Evolutionary conservation across 2,329 filamentous ascomycete genomes (phyloP), one percentile per base, ranked within the genome.

Genomic region (Ambrosiella beaveri): DNA sequence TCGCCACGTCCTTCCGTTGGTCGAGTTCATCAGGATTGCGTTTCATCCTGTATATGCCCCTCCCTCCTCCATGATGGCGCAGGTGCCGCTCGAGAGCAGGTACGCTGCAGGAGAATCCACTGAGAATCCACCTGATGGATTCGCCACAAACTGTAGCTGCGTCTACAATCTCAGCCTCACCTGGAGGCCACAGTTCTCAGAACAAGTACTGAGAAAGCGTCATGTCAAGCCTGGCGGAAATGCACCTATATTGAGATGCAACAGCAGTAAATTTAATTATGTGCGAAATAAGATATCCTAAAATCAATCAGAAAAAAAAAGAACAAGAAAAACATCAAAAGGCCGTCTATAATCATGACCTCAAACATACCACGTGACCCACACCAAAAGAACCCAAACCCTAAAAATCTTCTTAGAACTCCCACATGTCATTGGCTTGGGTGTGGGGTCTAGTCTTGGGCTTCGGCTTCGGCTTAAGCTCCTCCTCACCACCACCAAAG

Each of bases 401-500:
- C 8, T 12, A 27, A 51, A 8, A 39, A 27, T 54, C 61, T 13
- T 56, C 62, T 65, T 68, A 76, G 63, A 73, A 76, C 62, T 75
- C 73, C 75, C 75, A 78, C 59, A 75, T 73, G 65, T 66, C 47
- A 63, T 64, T 40, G 56, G 65, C 64, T 57, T 65, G 68, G 65
- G 71, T 72, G 65, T 72, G 71, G 47, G 71, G 70, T 4, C 69
- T 67, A 7, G 68, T 67, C 38, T 27, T 54, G 37, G 52, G 41
- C 57, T 52, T 57, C 37, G 55, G 44, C 45, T 57, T 66, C 45
- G 66, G 64, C 55, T 63, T 62, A n/a, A 61, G 64, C 53, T 59
- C 74, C 70, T 27, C 75, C 27, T 54, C 74, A 37, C 74, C 75
- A 49, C 74, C 76, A 15, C 76, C 76, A 61, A 80, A 78, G 6